Base-by-base conservation (phyloP, 2,329 filamentous ascomycete genomes). In the Aspergillus sp. region DNA sequence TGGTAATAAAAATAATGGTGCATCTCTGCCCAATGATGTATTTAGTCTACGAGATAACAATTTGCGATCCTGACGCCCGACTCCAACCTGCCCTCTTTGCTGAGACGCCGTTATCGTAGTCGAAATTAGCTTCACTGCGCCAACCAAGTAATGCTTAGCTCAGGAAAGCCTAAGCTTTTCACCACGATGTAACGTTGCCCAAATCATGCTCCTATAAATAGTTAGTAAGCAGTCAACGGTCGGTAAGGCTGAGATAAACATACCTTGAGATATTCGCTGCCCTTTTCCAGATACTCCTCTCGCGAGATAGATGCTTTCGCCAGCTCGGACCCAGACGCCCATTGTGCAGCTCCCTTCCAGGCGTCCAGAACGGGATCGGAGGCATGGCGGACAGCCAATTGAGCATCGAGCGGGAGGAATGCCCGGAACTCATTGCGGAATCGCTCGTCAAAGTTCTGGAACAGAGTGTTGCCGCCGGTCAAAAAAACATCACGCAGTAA, bases 201-300 rank as follows among this genome's bases (percentile, higher is more conserved):
- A 77, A 65, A 62, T 77, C 75, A 59, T 77, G 76, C 66, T 77
- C 76, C 74, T 77, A 47, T 57, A 38, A 30, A 25, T 7, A 17
- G 59, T 61, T 31, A 61, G 54, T 30, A 25, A 31, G 28, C 15
- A 7, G 11, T 11, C 23, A 57, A 19, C 4, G n/a, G 7, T 7
- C 34, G 34, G 28, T 9, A 22, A 11, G n/a, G 17, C 28, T 51
- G 34, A 47, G 7, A 38, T 25, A 7, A 9, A 64, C 70, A 64
- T 71, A 80, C 93, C 87, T 96, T 97, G 75, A 98, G 85, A 81
- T 98, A 98, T 70, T 98, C 94, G 23, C 88, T 84, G 1, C 95
- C 95, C 82, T 96, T 97, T 82, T 99, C 95, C 69, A 87, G 77
- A 79, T 92, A 99, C 78, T 98, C 95, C 67, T 90, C 89, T 70